Evolutionary conservation across 768 basidiomycete genomes (phyloP), one percentile per base, ranked within the genome.

Genomic region (Suillus weaverae): DNA sequence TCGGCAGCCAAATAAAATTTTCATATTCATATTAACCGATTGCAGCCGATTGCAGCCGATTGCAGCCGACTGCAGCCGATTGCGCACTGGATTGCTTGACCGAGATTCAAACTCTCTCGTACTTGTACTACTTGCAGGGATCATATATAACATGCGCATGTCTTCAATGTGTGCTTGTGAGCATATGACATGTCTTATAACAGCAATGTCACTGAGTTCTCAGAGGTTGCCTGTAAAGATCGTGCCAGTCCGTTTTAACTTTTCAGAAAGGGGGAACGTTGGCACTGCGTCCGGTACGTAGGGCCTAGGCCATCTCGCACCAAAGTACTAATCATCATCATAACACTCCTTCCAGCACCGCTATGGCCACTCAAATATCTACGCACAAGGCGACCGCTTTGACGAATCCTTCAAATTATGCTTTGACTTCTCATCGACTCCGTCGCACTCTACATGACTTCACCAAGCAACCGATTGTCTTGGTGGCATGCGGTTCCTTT

Each of bases 401-500:
- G 75, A 87, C 84, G n/a, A 81, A 86, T 68, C 89, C 89, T 3
- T 83, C 83, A 48, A 81, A 86, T 69, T 93, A 92, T 70, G 70
- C 81, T 32, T 92, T 93, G 67, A 84, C 89, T 26, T 82, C 83
- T 56, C 84, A 90, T 70, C 88, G 89, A 61, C 85, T 93, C 61
- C 72, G 78, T 64, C 80, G 77, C 43, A 80, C 80, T 60, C 85
- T 91, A 46, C 85, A 82, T 33, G 84, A 90, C 72, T 73, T 86
- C 4, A 79, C 77, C 26, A 93, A 90, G 79, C 88, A 89, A 13
- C 97, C 95, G n/a, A 80, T 97, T 70, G 92, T 95, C 63, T 88
- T 97, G 67, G 94, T 99, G 63, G 97, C 95, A 53, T 99, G 97
- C 73, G 97, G 97, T 35, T 97, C 94, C 62, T 98, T 98, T 85